Conservation (phyloP, 2,329 filamentous ascomycete species). For the Cyphellophora attinorum region DNA sequence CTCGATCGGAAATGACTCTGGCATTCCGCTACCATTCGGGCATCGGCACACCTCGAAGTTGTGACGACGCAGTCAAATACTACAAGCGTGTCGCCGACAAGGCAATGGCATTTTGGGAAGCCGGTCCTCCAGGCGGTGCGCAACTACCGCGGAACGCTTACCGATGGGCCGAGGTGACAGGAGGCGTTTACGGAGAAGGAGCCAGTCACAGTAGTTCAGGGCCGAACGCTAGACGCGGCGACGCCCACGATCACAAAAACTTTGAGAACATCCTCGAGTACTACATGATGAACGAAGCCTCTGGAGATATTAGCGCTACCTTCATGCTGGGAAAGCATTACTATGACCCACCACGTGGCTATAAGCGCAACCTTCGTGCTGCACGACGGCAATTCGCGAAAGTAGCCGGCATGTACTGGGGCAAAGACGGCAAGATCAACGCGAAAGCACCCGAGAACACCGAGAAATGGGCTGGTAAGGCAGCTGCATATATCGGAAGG, state of each 20-base stretch:
- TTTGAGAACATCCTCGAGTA: constrained; percentile 91
- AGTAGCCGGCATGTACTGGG: constrained; percentile 75
- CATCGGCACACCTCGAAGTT: constrained; percentile 76
- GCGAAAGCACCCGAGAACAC: constrained; percentile 60
- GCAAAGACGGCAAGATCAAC: constrained; percentile 61
- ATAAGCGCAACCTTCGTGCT: constrained; percentile 62
- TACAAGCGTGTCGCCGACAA: constrained; percentile 94
- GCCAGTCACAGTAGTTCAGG: constrained; percentile 86
- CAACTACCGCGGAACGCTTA: constrained; percentile 68
- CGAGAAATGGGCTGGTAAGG: constrained; percentile 71
- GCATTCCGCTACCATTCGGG: constrained; percentile 78
- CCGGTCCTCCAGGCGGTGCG: constrained; percentile 82
- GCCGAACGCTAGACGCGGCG: constrained; percentile 62
- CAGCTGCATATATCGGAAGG: constrained; percentile 75
- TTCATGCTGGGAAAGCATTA: constrained; percentile 78
- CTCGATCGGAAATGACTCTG: constrained; percentile 84
- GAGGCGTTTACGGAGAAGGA: constrained; percentile 90
- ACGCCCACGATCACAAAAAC: constrained; percentile 57
- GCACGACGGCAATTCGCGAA: constrained; percentile 74
- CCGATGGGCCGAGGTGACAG: constrained; percentile 79
- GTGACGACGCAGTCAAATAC: constrained; percentile 73
- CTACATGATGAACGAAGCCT: constrained; percentile 77
- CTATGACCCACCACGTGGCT: constrained; percentile 72
- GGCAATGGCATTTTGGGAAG: constrained; percentile 76
- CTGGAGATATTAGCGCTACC: constrained; percentile 79